Percentiles rank a stretch among this genome's conserved stretches.
Conservation (phyloP, 2,329 filamentous ascomycete genomes). For the Knufia petricola region DNA sequence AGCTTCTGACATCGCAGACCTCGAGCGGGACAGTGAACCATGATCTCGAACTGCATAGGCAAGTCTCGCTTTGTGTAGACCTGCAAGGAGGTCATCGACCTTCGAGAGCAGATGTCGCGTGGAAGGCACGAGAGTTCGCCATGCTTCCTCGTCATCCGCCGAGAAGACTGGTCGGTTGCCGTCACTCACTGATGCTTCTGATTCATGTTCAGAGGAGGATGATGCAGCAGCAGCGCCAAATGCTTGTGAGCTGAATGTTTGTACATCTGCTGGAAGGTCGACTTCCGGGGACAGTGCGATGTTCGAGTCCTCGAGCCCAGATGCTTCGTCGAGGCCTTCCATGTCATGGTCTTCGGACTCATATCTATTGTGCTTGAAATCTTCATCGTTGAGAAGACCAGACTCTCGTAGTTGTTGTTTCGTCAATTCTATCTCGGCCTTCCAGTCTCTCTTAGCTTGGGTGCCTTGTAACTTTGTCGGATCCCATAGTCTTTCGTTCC, state of each 20-base stretch:
- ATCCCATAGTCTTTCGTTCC: constrained; percentile 1
- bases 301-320: background rate
- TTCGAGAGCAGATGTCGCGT: constrained; percentile 60
- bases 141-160: constrained; percentile 61
- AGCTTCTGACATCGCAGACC: background rate
- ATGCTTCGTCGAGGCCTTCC: background rate
- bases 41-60: constrained; percentile 32
- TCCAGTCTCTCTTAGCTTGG: constrained; percentile 1
- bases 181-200: background rate
- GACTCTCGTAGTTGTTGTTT: background rate
- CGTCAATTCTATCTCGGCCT: background rate
- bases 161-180: constrained; percentile 44
- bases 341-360: background rate
- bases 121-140: constrained; percentile 55
- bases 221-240: constrained; percentile 2
- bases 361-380: no score
- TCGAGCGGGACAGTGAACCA: background rate
- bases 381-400: background rate
- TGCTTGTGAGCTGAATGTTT: constrained; percentile 12
- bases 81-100: constrained; percentile 59
- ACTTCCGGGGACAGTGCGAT: background rate
- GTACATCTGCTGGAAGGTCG: constrained; percentile 4
- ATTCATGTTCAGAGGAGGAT: constrained; percentile 1
- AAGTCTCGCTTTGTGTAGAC: constrained; percentile 58
- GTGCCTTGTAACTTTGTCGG: background rate